phyloP scores from a whole-genome alignment of 1,284 basidiomycete species.

The Termitomyces sp. region DNA sequence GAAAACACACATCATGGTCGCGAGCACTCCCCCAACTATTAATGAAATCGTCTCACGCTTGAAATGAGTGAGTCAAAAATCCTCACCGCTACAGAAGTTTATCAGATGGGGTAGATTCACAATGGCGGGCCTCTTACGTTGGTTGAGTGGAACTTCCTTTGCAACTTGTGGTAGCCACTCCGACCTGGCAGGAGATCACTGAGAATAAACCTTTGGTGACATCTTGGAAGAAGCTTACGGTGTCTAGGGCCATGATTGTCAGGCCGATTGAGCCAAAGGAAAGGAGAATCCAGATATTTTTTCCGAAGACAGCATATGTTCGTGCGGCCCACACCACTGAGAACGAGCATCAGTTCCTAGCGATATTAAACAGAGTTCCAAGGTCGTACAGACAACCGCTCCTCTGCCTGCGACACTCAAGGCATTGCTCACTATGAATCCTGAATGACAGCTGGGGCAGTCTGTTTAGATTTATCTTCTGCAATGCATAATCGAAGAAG shows the following conservation, averaged over 20 bases:
- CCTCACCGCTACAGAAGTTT: not conserved
- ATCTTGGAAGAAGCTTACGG: not conserved
- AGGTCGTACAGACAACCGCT: not conserved
- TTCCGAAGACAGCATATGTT: not conserved
- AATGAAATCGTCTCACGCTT: not conserved
- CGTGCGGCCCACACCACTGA: not conserved
- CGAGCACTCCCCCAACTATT: not conserved
- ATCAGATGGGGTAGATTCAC: not conserved
- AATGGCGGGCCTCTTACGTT: not conserved
- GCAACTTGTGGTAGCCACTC: not conserved
- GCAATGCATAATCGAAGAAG: not conserved
- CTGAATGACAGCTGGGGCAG: not conserved
- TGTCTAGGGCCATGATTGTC: not conserved
- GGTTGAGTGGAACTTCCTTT: not conserved
- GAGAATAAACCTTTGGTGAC: not conserved
- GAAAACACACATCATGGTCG: not conserved
- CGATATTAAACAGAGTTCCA: not conserved
- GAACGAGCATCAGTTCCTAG: not conserved
- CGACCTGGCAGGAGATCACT: not conserved
- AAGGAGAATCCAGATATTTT: not conserved
- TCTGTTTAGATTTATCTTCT: not conserved
- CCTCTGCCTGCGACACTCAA: not conserved
- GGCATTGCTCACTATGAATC: slow-evolving; percentile 1
- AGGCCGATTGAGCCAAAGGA: not conserved
- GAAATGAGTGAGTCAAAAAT: not conserved